phyloP scores from a whole-genome alignment of 2,329 filamentous ascomycete genomes.

The Lasiodiplodia hormozganensis region DNA sequence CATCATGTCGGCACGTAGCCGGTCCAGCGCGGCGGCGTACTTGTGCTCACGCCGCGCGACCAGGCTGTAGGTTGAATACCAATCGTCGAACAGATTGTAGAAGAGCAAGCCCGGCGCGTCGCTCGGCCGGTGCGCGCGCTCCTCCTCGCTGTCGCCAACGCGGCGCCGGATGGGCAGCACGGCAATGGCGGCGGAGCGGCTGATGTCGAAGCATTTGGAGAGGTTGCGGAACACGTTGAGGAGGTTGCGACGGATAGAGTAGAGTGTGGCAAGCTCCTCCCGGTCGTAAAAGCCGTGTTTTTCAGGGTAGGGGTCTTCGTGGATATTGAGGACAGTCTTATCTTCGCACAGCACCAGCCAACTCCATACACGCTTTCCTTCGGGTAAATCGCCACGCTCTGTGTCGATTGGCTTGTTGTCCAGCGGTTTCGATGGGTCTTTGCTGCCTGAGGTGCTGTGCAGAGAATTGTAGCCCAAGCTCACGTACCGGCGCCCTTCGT shows the following conservation, averaged over 20 bases:
- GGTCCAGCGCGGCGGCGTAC: conserved; percentile 56
- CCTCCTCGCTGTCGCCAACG: conserved; percentile 53
- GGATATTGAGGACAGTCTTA: conserved; percentile 72
- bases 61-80: conserved; percentile 65
- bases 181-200: conserved; percentile 48
- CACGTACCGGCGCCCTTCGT: conserved; percentile 71
- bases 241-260: conserved; percentile 63
- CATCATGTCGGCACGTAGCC: conserved; percentile 63
- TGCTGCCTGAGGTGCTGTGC: conserved; percentile 45
- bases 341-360: conserved; percentile 75
- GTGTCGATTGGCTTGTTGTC: not conserved
- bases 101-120: conserved; percentile 68
- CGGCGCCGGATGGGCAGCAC: conserved; percentile 55
- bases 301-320: conserved; percentile 63
- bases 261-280: conserved; percentile 55
- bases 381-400: conserved; percentile 46
- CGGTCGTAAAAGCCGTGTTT: conserved; percentile 44
- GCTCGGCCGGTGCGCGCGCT: conserved; percentile 54
- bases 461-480: conserved; percentile 76
- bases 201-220: conserved; percentile 58
- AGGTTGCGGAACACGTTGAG: conserved; percentile 68
- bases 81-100: conserved; percentile 73
- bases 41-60: conserved; percentile 57
- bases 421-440: not conserved
- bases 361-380: conserved; percentile 68